These are phyloP conservation scores for Penicillium sp. DNA, from an alignment of 2,329 filamentous ascomycete genomes.

Conservation along the genomic window DNA sequence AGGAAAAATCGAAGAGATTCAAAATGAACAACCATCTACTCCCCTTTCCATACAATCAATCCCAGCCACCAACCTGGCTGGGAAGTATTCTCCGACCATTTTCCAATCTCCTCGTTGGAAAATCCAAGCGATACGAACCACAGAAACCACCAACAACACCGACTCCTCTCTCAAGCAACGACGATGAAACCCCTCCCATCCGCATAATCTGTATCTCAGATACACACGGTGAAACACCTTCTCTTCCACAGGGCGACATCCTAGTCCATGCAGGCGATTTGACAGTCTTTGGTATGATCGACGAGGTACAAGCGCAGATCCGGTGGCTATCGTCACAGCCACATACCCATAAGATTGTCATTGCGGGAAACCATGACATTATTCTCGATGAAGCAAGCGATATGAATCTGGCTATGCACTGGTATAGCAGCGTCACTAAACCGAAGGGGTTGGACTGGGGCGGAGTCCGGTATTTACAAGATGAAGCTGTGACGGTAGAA, in stretches of 20 bases:
- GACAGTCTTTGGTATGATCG: slow-evolving; percentile 42
- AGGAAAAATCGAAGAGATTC: too few species aligned
- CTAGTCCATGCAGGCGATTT: slow-evolving; percentile 48
- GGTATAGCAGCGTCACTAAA: neutral
- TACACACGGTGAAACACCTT: slow-evolving; percentile 39
- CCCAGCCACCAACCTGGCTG: slow-evolving; percentile 2
- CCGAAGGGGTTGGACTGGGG: slow-evolving; percentile 47
- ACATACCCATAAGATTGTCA: slow-evolving; percentile 42
- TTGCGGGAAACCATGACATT: slow-evolving; percentile 47
- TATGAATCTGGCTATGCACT: slow-evolving; percentile 7
- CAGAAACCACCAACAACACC: neutral
- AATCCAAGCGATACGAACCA: neutral
- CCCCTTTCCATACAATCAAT: slow-evolving; percentile 2
- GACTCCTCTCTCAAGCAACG: neutral
- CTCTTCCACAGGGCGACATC: slow-evolving; percentile 41
- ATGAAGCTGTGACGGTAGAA: slow-evolving; percentile 52
- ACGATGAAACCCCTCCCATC: neutral
- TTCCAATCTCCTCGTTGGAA: neutral
- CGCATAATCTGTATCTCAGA: slow-evolving; percentile 39
- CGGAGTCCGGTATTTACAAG: slow-evolving; percentile 65
- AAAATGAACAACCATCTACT: slow-evolving; percentile 8
- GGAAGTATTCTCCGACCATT: slow-evolving; percentile 1
- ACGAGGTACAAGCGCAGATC: slow-evolving; percentile 38
- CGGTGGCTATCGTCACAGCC: slow-evolving; percentile 41
- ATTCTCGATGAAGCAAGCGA: slow-evolving; percentile 15